Conservation (phyloP, 2,329 filamentous ascomycete genomes). For the Alternaria conjuncta region DNA sequence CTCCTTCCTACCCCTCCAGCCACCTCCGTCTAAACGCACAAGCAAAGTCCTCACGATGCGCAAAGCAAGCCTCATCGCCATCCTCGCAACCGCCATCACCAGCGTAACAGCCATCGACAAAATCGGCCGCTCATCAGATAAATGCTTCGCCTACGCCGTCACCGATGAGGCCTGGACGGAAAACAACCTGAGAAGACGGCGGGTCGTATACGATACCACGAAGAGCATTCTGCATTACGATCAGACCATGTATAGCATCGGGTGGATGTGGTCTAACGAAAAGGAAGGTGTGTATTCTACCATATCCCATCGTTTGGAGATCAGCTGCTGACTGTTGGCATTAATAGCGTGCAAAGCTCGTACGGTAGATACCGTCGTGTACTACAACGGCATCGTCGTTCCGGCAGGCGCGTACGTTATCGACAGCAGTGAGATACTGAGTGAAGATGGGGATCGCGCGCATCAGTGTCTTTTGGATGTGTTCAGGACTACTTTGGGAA, state of each 20-base stretch:
- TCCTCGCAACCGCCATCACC: not conserved
- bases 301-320: not conserved
- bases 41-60: not conserved
- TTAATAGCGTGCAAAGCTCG: not conserved
- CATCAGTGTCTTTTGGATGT: slow-evolving; percentile 3
- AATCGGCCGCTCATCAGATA: not conserved
- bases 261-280: slow-evolving; percentile 1
- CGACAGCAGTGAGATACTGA: slow-evolving; percentile 2
- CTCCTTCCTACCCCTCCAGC: not conserved
- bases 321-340: not conserved
- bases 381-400: not conserved
- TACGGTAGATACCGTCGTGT: not conserved
- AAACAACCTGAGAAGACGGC: not conserved
- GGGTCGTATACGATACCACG: slow-evolving; percentile 6
- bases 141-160: not conserved
- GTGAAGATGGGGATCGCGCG: not conserved
- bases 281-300: not conserved
- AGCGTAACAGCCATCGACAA: slow-evolving; percentile 1
- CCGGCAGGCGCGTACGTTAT: slow-evolving; percentile 4
- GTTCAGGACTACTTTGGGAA: not conserved
- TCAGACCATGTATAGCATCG: not conserved
- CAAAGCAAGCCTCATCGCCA: not conserved
- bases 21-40: not conserved
- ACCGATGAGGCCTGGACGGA: not conserved
- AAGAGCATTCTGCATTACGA: not conserved